A percentile compares a stretch with the other conserved stretches of the same genome.
phyloP scores from a whole-genome alignment of 495 filamentous ascomycete species.

The Aspergillus funiculosus region DNA sequence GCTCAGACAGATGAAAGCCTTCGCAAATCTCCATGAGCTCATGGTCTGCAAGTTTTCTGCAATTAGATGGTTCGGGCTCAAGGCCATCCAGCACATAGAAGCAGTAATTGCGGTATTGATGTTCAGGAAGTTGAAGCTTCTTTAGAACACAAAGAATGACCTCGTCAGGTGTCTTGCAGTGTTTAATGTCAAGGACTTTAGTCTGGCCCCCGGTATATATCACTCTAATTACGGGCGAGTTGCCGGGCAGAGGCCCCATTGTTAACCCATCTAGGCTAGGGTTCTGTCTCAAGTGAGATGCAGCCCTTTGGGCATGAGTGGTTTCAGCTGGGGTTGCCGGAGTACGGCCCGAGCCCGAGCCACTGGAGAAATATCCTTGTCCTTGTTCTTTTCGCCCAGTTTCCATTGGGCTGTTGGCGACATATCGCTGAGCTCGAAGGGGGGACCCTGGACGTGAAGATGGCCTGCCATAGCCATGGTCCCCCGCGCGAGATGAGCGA shows the following conservation, averaged over 20 bases:
- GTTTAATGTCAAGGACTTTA: conserved; percentile 82
- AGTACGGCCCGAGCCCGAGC: conserved; percentile 42
- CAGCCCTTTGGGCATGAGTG: conserved; percentile 30
- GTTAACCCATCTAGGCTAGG: conserved; percentile 74
- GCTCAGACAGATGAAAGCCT: conserved; percentile 57
- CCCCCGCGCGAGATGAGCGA: conserved; percentile 67
- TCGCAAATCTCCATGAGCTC: conserved; percentile 81
- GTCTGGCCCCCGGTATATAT: conserved; percentile 89
- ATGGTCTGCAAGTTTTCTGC: conserved; percentile 70
- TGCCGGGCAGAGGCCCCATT: conserved; percentile 71
- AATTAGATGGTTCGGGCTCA: conserved; percentile 72
- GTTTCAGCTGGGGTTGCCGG: conserved; percentile 41
- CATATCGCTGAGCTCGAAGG: conserved; percentile 45
- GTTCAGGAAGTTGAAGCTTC: conserved; percentile 72
- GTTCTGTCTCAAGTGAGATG: conserved; percentile 47
- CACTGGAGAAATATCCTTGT: conserved; percentile 48
- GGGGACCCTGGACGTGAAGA: conserved; percentile 69
- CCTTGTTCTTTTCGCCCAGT: conserved; percentile 44
- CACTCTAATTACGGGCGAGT: conserved; percentile 79
- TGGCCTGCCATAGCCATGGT: conserved; percentile 43
- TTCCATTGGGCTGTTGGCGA: conserved; percentile 47
- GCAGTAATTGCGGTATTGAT: conserved; percentile 72
- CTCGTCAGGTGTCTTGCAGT: conserved; percentile 84
- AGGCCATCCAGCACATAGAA: conserved; percentile 77
- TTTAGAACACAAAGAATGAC: conserved; percentile 78